phyloP scores from a whole-genome alignment of 1,139 yeast species.

The Suhomyces maxii region DNA sequence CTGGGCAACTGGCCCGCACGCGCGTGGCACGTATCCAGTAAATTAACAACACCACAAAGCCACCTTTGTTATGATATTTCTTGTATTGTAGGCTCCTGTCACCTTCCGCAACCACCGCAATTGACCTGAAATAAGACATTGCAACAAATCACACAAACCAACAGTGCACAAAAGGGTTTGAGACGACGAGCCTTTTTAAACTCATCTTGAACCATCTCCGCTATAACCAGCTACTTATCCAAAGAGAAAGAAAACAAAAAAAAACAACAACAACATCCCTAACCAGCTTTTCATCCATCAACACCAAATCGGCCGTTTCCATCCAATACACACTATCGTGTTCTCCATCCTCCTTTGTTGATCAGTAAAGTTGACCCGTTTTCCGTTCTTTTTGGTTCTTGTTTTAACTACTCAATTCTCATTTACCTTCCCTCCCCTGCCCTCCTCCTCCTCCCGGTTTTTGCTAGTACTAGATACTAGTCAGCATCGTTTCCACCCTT shows the following conservation, averaged over 20 bases:
- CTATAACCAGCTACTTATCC: background rate
- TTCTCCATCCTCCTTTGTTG: background rate
- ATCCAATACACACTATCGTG: background rate
- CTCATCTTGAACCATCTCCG: background rate
- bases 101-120: slow-evolving; percentile 5
- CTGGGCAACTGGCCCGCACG: too few species aligned
- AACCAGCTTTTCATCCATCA: too few species aligned
- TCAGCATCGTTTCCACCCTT: background rate
- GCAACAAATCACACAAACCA: slow-evolving; percentile 7
- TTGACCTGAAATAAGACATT: slow-evolving; percentile 3
- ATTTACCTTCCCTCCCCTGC: slow-evolving; percentile 1
- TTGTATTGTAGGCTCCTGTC: slow-evolving; percentile 9
- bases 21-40: slow-evolving; percentile 9
- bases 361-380: too few species aligned
- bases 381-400: too few species aligned
- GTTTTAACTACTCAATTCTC: background rate
- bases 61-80: slow-evolving; percentile 10
- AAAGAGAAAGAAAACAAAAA: too few species aligned
- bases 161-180: background rate
- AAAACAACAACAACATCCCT: too few species aligned
- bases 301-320: too few species aligned
- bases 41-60: slow-evolving; percentile 13
- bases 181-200: background rate
- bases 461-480: background rate
- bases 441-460: background rate